phyloP scores from a whole-genome alignment of 768 basidiomycete species.

The Coprinellus aureogranulatus region DNA sequence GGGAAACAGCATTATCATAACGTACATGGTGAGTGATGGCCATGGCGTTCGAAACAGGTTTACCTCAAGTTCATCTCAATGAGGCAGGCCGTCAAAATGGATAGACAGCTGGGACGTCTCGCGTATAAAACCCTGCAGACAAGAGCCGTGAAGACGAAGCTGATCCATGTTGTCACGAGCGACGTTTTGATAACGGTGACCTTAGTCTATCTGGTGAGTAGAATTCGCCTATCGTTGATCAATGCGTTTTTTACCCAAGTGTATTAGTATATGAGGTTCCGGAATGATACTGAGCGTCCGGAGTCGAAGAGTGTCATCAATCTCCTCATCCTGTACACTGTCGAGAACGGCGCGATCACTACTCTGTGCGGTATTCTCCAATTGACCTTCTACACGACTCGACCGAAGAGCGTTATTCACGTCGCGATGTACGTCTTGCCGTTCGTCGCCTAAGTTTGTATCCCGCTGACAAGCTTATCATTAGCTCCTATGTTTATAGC shows the following conservation, averaged over 20 bases:
- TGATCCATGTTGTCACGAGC: not conserved
- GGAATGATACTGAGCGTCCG: not conserved
- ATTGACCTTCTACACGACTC: not conserved
- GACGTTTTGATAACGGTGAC: not conserved
- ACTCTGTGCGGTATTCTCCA: not conserved
- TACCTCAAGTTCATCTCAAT: no score
- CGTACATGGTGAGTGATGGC: not conserved
- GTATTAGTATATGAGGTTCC: not conserved
- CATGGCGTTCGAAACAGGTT: not conserved
- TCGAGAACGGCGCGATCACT: not conserved
- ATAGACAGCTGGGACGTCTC: not conserved
- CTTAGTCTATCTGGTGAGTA: not conserved
- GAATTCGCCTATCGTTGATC: no score
- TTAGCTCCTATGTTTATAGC: no score
- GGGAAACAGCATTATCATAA: not conserved
- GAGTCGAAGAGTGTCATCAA: not conserved
- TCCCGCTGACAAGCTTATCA: no score
- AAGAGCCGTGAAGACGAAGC: not conserved
- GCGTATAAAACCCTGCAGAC: not conserved
- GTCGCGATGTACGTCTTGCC: not conserved
- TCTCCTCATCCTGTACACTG: not conserved
- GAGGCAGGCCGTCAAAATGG: not conserved
- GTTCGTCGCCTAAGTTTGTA: not conserved
- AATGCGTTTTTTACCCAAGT: no score
- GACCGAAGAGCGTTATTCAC: not conserved